phyloP scores from a whole-genome alignment of 2,329 filamentous ascomycete genomes.

The Cercospora canescens region DNA sequence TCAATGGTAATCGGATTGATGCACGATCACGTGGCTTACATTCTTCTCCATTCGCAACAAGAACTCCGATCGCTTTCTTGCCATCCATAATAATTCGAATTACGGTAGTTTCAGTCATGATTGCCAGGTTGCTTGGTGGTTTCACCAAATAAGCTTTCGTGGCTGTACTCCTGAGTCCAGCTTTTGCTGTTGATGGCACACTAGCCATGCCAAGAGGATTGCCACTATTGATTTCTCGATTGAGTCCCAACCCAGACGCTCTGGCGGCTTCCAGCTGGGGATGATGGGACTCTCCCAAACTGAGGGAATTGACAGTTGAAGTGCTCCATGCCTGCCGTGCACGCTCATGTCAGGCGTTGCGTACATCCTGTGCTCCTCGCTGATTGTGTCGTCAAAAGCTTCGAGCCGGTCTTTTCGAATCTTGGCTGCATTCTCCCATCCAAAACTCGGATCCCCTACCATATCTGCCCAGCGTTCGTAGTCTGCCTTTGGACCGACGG shows the following conservation, averaged over 20 bases:
- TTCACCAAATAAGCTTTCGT: neutral
- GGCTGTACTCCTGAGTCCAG: neutral
- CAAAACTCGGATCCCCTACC: neutral
- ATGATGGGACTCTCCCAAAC: neutral
- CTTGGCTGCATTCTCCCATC: neutral
- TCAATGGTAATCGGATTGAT: neutral
- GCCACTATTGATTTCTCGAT: neutral
- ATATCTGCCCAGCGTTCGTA: neutral
- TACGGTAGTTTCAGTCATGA: neutral
- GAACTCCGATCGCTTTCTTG: neutral
- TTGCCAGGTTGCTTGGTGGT: neutral
- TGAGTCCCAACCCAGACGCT: neutral
- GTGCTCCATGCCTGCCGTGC: neutral
- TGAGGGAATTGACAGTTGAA: neutral
- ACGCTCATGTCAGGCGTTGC: neutral
- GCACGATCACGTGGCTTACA: neutral
- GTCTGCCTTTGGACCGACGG: neutral
- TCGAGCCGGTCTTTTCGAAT: neutral
- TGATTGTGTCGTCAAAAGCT: neutral
- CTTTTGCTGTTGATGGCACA: neutral
- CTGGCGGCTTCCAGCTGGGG: neutral
- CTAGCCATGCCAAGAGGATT: neutral
- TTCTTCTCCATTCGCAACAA: neutral
- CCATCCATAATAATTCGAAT: neutral
- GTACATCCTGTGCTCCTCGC: neutral